A percentile compares a stretch with the other conserved stretches of the same genome.
Evolutionary conservation across 441 rosid species (phyloP).

Genomic region (Metrosideros polymorpha): DNA sequence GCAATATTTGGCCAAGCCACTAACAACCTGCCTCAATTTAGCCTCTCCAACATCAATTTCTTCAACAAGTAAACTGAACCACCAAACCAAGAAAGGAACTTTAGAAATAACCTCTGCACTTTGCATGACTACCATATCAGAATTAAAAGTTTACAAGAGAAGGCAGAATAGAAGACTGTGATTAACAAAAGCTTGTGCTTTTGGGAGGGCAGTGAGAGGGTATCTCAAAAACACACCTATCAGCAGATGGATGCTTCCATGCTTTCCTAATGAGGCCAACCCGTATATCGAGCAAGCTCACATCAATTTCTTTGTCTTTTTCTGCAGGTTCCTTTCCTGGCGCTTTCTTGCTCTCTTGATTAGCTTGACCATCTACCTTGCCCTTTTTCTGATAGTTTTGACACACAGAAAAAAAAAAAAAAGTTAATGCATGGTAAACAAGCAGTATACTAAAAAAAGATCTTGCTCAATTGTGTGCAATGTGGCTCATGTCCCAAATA

Average conservation of each 20-base stretch:
- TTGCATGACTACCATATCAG: neutral
- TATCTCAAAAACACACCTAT: conserved; percentile 52
- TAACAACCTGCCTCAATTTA: conserved; percentile 85
- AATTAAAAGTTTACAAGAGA: neutral
- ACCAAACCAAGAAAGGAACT: neutral
- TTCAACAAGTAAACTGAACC: conserved; percentile 84
- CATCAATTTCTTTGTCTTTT: conserved; percentile 70
- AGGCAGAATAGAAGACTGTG: neutral
- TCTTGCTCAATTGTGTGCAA: neutral
- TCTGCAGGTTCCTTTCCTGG: conserved; percentile 47
- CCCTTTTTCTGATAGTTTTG: conserved; percentile 38
- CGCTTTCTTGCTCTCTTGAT: conserved; percentile 55
- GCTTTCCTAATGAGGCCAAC: conserved; percentile 91
- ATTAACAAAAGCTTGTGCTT: neutral
- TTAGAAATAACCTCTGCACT: neutral
- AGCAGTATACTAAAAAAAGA: neutral
- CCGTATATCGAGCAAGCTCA: conserved; percentile 80
- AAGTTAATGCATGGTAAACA: neutral
- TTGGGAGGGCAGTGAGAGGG: neutral
- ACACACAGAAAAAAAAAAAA: neutral
- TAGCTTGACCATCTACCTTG: conserved; percentile 29
- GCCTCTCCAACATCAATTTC: conserved; percentile 92
- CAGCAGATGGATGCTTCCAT: conserved; percentile 99
- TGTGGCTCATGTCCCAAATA: neutral
- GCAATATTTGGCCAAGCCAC: conserved; percentile 92